These are phyloP conservation scores for Hymenoscyphus albidus DNA, from an alignment of 2,329 filamentous ascomycete species.

Conservation along the genomic window DNA sequence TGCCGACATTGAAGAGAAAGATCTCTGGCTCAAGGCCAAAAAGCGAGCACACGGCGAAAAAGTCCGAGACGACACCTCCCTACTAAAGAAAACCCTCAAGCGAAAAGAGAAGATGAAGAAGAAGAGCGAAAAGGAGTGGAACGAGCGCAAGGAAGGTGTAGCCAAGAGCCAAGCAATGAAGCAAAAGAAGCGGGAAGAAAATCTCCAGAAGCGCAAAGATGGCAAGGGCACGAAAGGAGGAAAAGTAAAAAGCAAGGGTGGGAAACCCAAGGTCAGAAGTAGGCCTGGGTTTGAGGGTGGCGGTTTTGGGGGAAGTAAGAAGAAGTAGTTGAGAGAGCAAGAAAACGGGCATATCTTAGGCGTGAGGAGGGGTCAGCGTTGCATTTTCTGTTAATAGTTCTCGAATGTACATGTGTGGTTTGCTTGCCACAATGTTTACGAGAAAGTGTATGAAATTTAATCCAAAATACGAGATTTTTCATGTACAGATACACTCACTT, in stretches of 20 bases:
- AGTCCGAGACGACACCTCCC: slow-evolving; percentile 77
- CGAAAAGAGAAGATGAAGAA: slow-evolving; percentile 85
- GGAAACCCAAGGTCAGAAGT: slow-evolving; percentile 40
- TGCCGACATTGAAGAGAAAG: slow-evolving; percentile 86
- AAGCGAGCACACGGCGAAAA: slow-evolving; percentile 86
- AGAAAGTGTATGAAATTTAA: not conserved
- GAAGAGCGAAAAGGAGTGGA: slow-evolving; percentile 90
- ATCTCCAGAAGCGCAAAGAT: slow-evolving; percentile 69
- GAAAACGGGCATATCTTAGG: not conserved
- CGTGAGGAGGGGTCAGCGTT: not conserved
- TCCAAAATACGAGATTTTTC: not conserved
- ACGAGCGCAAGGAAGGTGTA: slow-evolving; percentile 67
- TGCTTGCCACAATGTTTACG: not conserved
- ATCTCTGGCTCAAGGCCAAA: slow-evolving; percentile 87
- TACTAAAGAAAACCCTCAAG: slow-evolving; percentile 93
- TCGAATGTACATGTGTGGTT: not conserved
- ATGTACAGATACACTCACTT: not conserved
- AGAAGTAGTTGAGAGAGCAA: slow-evolving; percentile 4
- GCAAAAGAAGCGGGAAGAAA: slow-evolving; percentile 79
- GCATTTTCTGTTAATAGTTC: slow-evolving; percentile 8
- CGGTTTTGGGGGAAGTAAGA: slow-evolving; percentile 31
- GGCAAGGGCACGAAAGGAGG: slow-evolving; percentile 65
- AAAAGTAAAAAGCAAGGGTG: slow-evolving; percentile 45
- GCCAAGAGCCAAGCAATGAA: slow-evolving; percentile 72
- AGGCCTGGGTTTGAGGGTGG: slow-evolving; percentile 58